A percentile compares a stretch with the other conserved stretches of the same genome.
Conservation (phyloP, 2,329 filamentous ascomycete genomes). For the Colletotrichum incanum region DNA sequence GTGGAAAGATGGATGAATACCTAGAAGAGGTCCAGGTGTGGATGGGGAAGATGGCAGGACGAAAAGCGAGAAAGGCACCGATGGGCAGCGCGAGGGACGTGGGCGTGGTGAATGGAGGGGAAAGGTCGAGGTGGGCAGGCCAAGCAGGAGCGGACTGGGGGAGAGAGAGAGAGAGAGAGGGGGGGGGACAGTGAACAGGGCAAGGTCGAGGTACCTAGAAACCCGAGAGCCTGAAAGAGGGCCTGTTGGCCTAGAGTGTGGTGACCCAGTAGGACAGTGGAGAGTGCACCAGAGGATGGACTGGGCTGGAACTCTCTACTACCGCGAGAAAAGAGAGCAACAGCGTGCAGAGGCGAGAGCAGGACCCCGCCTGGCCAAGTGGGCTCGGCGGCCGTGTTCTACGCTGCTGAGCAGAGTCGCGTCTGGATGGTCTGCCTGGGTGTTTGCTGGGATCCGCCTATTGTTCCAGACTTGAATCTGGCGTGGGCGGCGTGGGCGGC, state of each 20-base stretch:
- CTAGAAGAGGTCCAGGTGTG: neutral
- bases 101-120: conserved; percentile 16
- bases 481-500: too few relatives aligned
- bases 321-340: neutral
- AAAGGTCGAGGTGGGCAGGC: neutral
- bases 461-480: too few relatives aligned
- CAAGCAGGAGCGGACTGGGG: neutral
- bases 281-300: conserved; percentile 21
- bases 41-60: neutral
- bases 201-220: neutral
- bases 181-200: neutral
- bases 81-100: conserved; percentile 3
- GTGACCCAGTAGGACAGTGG: neutral
- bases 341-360: neutral
- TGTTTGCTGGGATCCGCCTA: too few relatives aligned
- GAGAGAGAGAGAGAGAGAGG: too few relatives aligned
- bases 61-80: conserved; percentile 6
- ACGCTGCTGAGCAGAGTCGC: neutral
- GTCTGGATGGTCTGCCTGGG: neutral
- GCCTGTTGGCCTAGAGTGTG: neutral
- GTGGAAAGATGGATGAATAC: conserved; percentile 21
- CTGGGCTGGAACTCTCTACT: conserved; percentile 35
- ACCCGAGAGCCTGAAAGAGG: neutral
- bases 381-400: neutral
- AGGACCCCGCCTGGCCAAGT: conserved; percentile 1